phyloP scores from a whole-genome alignment of 2,329 filamentous ascomycete genomes.

The Venturia carpophila region DNA sequence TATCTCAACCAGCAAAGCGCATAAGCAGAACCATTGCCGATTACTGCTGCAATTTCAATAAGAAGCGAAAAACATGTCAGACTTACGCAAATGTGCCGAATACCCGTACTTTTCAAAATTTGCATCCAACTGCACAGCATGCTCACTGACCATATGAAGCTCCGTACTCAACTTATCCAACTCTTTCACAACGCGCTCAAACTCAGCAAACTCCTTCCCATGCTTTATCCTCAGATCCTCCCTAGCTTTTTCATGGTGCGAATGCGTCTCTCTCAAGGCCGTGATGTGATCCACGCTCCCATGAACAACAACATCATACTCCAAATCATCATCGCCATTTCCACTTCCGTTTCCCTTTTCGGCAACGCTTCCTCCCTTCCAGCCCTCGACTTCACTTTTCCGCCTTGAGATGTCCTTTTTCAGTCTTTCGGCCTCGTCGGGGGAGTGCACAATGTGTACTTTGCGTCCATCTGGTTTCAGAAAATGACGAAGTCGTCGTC shows the following conservation, averaged over 20 bases:
- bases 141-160: slow-evolving; percentile 47
- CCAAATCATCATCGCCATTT: slow-evolving; percentile 27
- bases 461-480: slow-evolving; percentile 48
- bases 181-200: slow-evolving; percentile 48
- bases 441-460: slow-evolving; percentile 49
- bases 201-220: slow-evolving; percentile 46
- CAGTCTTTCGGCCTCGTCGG: slow-evolving; percentile 47
- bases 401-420: slow-evolving; percentile 37
- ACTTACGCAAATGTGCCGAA: slow-evolving; percentile 48
- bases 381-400: slow-evolving; percentile 25
- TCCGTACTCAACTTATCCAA: slow-evolving; percentile 47
- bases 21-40: not conserved
- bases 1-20: not conserved
- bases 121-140: slow-evolving; percentile 48
- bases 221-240: slow-evolving; percentile 43
- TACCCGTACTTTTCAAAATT: slow-evolving; percentile 59
- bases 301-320: slow-evolving; percentile 51
- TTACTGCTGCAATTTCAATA: not conserved
- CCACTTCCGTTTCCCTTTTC: slow-evolving; percentile 29
- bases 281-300: slow-evolving; percentile 45
- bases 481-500: slow-evolving; percentile 45
- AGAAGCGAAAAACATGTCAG: slow-evolving; percentile 19
- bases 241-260: slow-evolving; percentile 45
- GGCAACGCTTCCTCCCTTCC: slow-evolving; percentile 45
- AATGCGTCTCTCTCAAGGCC: slow-evolving; percentile 44